Percentiles rank a stretch among this genome's conserved stretches.
phyloP scores from a whole-genome alignment of 306 rosid genomes.

The Clitoria ternatea region DNA sequence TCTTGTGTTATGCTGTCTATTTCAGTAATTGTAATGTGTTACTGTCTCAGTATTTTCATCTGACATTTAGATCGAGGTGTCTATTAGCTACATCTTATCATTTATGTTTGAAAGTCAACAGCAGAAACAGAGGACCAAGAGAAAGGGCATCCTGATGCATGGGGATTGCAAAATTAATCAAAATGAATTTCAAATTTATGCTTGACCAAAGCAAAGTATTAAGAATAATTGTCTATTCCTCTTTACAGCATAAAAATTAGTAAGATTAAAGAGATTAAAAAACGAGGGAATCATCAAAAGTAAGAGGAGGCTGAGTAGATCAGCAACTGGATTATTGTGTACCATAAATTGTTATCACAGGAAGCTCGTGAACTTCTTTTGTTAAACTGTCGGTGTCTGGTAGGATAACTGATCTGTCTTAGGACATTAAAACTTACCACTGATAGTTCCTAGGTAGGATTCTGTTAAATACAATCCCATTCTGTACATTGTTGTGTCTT shows the following conservation, averaged over 20 bases:
- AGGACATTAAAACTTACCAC: background rate
- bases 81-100: background rate
- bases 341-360: background rate
- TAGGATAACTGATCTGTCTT: background rate
- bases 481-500: background rate
- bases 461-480: background rate
- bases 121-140: background rate
- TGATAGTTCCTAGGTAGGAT: background rate
- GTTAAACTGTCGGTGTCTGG: background rate
- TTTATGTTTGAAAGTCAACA: background rate
- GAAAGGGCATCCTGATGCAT: background rate
- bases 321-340: background rate
- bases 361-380: background rate
- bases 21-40: background rate
- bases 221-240: background rate
- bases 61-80: background rate
- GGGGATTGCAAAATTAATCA: background rate
- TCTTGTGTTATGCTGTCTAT: background rate
- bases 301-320: background rate
- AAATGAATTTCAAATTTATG: background rate
- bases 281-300: background rate
- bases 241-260: background rate
- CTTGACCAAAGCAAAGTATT: background rate
- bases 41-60: background rate
- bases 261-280: background rate